Percentiles rank a stretch among this genome's conserved stretches.
Conservation (phyloP, 2,329 filamentous ascomycete species). For the Escovopsis weberi region DNA sequence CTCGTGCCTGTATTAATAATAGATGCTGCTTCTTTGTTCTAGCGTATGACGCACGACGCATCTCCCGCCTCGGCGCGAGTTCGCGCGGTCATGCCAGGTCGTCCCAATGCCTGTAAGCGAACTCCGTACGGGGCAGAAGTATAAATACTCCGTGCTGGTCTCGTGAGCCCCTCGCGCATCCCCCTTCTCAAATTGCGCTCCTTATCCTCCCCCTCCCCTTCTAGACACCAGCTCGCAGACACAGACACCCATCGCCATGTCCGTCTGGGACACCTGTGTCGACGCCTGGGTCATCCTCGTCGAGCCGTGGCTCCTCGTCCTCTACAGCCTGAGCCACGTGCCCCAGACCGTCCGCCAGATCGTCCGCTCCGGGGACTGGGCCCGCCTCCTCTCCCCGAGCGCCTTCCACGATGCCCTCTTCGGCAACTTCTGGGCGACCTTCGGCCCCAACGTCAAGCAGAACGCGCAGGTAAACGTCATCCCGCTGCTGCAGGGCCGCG, state of each 20-base stretch:
- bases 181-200: too few species aligned
- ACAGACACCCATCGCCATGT: constrained; percentile 13
- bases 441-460: constrained; percentile 36
- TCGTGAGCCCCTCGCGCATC: too few species aligned
- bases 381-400: constrained; percentile 25
- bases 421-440: constrained; percentile 42
- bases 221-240: neutral
- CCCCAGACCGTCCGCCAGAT: constrained; percentile 34
- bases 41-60: too few species aligned
- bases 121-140: too few species aligned
- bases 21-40: too few species aligned
- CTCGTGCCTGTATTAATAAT: too few species aligned
- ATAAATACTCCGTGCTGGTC: too few species aligned
- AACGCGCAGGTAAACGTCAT: constrained; percentile 28
- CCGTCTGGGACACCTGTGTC: constrained; percentile 13
- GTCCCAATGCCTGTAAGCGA: too few species aligned
- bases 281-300: constrained; percentile 22
- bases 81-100: too few species aligned
- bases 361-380: constrained; percentile 18
- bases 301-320: constrained; percentile 39
- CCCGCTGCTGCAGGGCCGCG: constrained; percentile 39
- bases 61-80: too few species aligned
- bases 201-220: neutral
- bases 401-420: constrained; percentile 41
- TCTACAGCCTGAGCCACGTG: constrained; percentile 31